Percentiles rank a stretch among this genome's conserved stretches.
Conservation (phyloP, 805 yeast species). For the Schwanniomyces vanrijiae region DNA sequence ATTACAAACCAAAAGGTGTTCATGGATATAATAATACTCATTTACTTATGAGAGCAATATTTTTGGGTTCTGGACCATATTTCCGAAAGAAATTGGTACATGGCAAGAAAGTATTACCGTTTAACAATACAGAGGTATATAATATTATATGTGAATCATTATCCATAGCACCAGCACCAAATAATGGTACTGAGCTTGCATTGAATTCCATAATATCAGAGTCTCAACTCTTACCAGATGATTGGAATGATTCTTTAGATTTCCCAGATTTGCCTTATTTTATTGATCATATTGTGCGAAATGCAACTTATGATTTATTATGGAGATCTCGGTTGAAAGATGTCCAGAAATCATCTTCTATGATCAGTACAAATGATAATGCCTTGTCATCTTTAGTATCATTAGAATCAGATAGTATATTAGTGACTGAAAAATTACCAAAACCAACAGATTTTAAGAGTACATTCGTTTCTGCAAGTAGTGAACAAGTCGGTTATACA, state of each 20-base stretch:
- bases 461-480: not conserved
- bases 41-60: slow-evolving; percentile 79
- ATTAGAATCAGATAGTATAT: slow-evolving; percentile 21
- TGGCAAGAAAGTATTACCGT: slow-evolving; percentile 51
- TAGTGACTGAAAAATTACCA: slow-evolving; percentile 18
- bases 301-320: slow-evolving; percentile 53
- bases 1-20: slow-evolving; percentile 68
- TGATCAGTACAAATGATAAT: slow-evolving; percentile 13
- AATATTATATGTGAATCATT: slow-evolving; percentile 70
- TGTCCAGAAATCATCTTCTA: not conserved
- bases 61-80: slow-evolving; percentile 79
- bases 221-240: slow-evolving; percentile 26
- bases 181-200: slow-evolving; percentile 50
- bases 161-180: slow-evolving; percentile 47
- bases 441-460: slow-evolving; percentile 25
- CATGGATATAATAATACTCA: slow-evolving; percentile 84
- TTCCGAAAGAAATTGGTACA: slow-evolving; percentile 43
- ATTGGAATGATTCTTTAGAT: slow-evolving; percentile 46
- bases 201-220: slow-evolving; percentile 17
- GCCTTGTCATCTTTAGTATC: slow-evolving; percentile 22
- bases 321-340: slow-evolving; percentile 20
- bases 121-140: slow-evolving; percentile 72
- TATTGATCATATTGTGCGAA: slow-evolving; percentile 43
- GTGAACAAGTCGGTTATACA: not conserved
- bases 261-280: slow-evolving; percentile 55